Evolutionary conservation across 75 land plant species (phyloP).

Genomic region (Cryptomeria japonica): DNA sequence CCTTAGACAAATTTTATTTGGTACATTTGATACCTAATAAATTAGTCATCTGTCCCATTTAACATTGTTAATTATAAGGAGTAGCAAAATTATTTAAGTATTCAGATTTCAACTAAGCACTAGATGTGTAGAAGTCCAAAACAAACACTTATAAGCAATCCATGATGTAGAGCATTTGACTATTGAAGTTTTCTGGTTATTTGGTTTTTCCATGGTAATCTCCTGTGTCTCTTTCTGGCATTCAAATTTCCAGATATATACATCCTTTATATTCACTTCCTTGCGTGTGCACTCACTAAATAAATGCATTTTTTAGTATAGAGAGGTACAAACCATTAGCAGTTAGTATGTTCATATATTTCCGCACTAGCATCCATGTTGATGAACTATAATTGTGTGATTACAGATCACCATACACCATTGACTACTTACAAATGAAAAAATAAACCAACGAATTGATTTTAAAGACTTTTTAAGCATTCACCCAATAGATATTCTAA

Average conservation of each 20-base stretch:
- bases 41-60: neutral
- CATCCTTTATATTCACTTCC: neutral
- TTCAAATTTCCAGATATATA: neutral
- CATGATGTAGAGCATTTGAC: neutral
- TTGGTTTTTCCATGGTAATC: neutral
- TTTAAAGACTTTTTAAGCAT: neutral
- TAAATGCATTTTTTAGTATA: neutral
- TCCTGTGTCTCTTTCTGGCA: neutral
- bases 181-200: neutral
- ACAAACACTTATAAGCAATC: neutral
- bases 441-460: neutral
- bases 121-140: neutral
- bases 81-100: neutral
- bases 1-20: neutral
- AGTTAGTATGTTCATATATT: neutral
- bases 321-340: neutral
- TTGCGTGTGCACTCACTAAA: neutral
- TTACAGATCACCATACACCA: neutral
- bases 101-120: neutral
- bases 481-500: neutral
- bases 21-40: neutral
- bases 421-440: neutral
- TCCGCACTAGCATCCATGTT: neutral
- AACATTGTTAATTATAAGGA: neutral
- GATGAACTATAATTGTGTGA: neutral